phyloP scores from a whole-genome alignment of 2,329 filamentous ascomycete species.

The Conoideocrella luteorostrata region DNA sequence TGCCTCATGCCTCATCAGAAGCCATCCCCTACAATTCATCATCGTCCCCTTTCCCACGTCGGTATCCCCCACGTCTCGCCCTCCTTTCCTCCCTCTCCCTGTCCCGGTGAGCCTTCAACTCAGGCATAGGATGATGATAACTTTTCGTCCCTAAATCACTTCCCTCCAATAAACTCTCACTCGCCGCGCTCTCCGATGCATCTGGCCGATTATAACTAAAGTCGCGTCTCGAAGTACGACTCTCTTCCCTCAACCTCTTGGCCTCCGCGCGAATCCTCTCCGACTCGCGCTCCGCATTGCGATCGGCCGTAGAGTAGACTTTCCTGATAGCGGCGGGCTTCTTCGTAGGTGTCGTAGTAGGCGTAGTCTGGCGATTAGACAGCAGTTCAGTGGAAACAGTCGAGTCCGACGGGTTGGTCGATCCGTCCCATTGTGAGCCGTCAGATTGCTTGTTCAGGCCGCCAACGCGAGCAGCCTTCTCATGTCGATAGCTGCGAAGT shows the following conservation, averaged over 20 bases:
- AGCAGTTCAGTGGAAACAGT: conserved; percentile 54
- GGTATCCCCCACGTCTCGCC: conserved; percentile 27
- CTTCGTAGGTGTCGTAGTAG: conserved; percentile 47
- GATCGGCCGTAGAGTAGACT: conserved; percentile 55
- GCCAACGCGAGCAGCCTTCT: conserved; percentile 79
- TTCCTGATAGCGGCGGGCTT: conserved; percentile 42
- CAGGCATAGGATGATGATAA: conserved; percentile 50
- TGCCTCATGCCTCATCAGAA: background rate
- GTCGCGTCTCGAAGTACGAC: conserved; percentile 39
- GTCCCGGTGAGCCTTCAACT: conserved; percentile 31
- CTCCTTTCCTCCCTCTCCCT: conserved; percentile 27
- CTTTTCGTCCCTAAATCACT: conserved; percentile 52
- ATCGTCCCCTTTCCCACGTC: conserved; percentile 27
- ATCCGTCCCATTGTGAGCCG: conserved; percentile 72
- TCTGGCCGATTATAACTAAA: conserved; percentile 47
- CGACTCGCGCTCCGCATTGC: conserved; percentile 43
- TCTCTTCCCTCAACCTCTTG: conserved; percentile 46
- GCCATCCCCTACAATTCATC: conserved; percentile 11
- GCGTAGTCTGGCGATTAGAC: conserved; percentile 49
- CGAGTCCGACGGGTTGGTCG: conserved; percentile 59
- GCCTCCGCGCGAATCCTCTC: conserved; percentile 53
- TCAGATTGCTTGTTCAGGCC: conserved; percentile 81
- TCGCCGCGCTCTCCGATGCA: conserved; percentile 25
- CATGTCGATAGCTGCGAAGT: conserved; percentile 76
- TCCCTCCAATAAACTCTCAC: conserved; percentile 24